These are phyloP conservation scores for Albugo candida DNA, from an alignment of 352 stramenopile genomes.

Conservation along the genomic window DNA sequence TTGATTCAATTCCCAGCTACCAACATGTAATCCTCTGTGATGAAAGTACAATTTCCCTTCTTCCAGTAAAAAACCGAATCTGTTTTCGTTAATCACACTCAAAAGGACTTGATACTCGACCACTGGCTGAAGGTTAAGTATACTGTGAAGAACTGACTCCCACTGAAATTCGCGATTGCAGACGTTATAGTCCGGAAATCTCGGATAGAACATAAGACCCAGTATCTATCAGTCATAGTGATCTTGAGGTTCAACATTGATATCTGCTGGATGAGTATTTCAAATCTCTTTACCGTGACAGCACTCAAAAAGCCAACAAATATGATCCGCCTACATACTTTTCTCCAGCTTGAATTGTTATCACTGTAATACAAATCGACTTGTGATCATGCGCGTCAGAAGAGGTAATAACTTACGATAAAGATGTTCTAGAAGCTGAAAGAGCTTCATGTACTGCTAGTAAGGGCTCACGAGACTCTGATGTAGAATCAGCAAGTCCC, in stretches of 20 bases:
- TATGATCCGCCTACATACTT: slow-evolving; percentile 28
- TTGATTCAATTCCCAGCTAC: slow-evolving; percentile 46
- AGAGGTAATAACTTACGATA: no score
- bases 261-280: no score
- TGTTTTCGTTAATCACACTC: slow-evolving; percentile 79
- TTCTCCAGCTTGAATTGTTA: slow-evolving; percentile 2
- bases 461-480: no score
- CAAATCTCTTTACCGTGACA: slow-evolving; percentile 15
- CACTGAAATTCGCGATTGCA: slow-evolving; percentile 80
- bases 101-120: slow-evolving; percentile 75
- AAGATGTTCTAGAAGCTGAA: no score
- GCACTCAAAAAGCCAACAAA: slow-evolving; percentile 30
- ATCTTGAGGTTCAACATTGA: background rate
- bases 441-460: no score
- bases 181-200: slow-evolving; percentile 75
- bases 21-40: slow-evolving; percentile 48
- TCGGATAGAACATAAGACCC: slow-evolving; percentile 74
- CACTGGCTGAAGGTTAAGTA: slow-evolving; percentile 48
- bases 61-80: slow-evolving; percentile 66
- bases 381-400: no score
- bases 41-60: slow-evolving; percentile 62
- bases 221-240: slow-evolving; percentile 13
- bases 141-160: slow-evolving; percentile 66
- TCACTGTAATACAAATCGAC: background rate
- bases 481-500: no score